These are phyloP conservation scores for Chamaecyparis obtusa DNA, from an alignment of 75 land plant species.

Conservation along the genomic window DNA sequence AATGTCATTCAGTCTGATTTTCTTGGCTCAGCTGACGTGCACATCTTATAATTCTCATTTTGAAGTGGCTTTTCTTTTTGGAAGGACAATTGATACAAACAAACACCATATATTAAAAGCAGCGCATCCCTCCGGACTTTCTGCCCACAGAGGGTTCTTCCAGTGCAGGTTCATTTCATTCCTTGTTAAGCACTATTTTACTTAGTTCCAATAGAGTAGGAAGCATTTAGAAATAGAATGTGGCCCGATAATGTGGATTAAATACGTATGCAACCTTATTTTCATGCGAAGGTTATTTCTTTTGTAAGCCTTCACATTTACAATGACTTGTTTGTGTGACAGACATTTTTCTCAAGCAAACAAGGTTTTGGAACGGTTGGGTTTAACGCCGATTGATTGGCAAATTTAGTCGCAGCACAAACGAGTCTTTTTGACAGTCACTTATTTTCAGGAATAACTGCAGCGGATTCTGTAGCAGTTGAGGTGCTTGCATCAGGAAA, in stretches of 20 bases:
- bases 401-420: neutral
- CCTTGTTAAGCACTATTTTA: slow-evolving; percentile 3
- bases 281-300: neutral
- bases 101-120: slow-evolving; percentile 86
- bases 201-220: neutral
- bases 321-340: slow-evolving; percentile 1
- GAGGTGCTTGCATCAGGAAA: neutral
- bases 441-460: neutral
- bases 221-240: neutral
- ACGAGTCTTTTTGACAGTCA: neutral
- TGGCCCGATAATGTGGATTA: neutral
- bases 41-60: neutral
- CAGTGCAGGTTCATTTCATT: slow-evolving; percentile 71
- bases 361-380: slow-evolving; percentile 2
- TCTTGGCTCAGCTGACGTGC: neutral
- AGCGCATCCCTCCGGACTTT: slow-evolving; percentile 98
- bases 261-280: neutral
- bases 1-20: neutral
- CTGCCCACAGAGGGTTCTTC: slow-evolving; percentile 95
- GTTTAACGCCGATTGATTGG: neutral
- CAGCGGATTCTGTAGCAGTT: neutral
- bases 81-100: slow-evolving; percentile 69
- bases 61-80: neutral
- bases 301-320: neutral
- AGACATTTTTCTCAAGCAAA: slow-evolving; percentile 16